Base-by-base conservation (phyloP, 768 basidiomycete species). In the Obba rivulosa region DNA sequence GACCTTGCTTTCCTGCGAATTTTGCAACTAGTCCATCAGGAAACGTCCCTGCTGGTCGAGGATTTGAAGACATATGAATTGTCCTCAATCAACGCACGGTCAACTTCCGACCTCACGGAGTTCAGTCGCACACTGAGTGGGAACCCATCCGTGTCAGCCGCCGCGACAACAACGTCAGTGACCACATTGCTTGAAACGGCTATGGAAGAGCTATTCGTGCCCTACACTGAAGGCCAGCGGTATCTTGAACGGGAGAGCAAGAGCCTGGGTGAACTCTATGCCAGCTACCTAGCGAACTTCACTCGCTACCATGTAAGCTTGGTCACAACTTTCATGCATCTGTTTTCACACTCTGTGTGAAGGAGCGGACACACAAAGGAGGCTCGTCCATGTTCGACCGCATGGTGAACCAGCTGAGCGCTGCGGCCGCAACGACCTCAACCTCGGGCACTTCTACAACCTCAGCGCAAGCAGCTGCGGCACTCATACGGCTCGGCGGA, bases 151-250 rank as follows among this genome's bases (percentile, higher is more conserved):
- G 68, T 77, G 20, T 63, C 74, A 31, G 68, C 73, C 16, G 61
- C 72, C 2, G 59, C 74, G 20, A 69, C 74, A 0, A 75, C 79
- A 8, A 74, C 78, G 13, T 69, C 78, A 5, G 78, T 87, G 57
- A 76, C 83, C 58, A 71, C 79, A 1, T 92, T 97, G 89, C 75
- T 99, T n/a, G 96, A 98, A 64, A 83, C 81, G 8, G 89, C 92
- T 8, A 85, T 96, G 80, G 96, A 97, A 53, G 96, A 98, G 61
- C 78, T 98, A 17, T 98, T 98, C 54, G 81, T 93, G 18, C 89
- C 92, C 3, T 97, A 94, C 60, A 87, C 85, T 1, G 95, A 99
- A 66, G 92, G 90, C 3, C 82, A 82, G 50, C 73, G 92, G 48
- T 98, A 97, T 62, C 76, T 98, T 3, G 96, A 98, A 59, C 81